These are phyloP conservation scores for Paramecium sonneborni DNA, from an alignment of 73 alveolate species.

Conservation along the genomic window DNA sequence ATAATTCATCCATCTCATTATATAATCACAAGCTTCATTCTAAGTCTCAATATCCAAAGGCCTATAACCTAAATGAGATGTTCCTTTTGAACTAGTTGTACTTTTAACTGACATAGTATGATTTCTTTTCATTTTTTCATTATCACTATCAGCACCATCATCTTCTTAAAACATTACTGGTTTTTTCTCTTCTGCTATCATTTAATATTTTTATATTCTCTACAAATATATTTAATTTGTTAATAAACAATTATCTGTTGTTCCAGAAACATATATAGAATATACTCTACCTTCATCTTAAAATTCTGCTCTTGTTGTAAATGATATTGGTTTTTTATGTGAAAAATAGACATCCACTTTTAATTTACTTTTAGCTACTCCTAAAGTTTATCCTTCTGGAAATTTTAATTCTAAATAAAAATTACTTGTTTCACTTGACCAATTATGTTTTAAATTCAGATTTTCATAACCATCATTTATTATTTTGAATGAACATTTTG, in stretches of 20 bases:
- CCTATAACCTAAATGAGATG: conserved; percentile 91
- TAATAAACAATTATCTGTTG: conserved; percentile 95
- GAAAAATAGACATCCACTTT: conserved; percentile 92
- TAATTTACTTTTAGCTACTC: conserved; percentile 84
- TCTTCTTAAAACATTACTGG: conserved; percentile 67
- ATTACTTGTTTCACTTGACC: conserved; percentile 84
- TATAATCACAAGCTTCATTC: conserved; percentile 90
- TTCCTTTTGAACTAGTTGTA: conserved; percentile 78
- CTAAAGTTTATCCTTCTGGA: conserved; percentile 90
- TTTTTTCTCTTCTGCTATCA: conserved; percentile 80
- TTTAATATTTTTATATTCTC: conserved; percentile 83
- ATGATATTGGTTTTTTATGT: conserved; percentile 92
- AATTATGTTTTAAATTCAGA: conserved; percentile 88
- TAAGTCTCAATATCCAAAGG: conserved; percentile 82
- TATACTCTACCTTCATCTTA: conserved; percentile 95
- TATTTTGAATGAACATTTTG: conserved; percentile 88
- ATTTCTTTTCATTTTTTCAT: conserved; percentile 73
- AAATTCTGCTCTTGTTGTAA: conserved; percentile 96
- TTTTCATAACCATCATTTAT: conserved; percentile 97
- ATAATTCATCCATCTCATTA: conserved; percentile 91
- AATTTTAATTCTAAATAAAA: conserved; percentile 79
- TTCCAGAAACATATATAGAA: conserved; percentile 94
- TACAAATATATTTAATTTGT: conserved; percentile 90
- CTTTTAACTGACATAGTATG: conserved; percentile 55
- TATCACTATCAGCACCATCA: conserved; percentile 83